phyloP scores from a whole-genome alignment of 2,329 filamentous ascomycete genomes.

The Cladorrhinum sp. region DNA sequence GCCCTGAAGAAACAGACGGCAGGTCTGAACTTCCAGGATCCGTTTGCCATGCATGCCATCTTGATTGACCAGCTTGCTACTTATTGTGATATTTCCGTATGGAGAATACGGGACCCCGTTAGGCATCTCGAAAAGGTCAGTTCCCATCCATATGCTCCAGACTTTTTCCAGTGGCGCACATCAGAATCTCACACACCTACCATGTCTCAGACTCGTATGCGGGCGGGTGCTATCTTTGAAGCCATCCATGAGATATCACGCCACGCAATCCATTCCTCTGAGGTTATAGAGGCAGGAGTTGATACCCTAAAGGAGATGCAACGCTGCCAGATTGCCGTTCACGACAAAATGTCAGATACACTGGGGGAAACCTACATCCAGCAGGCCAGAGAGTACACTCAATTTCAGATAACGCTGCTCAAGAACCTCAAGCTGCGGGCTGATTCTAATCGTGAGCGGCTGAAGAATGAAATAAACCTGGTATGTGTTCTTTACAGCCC shows the following conservation, averaged over 20 bases:
- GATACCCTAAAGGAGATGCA: constrained; percentile 19
- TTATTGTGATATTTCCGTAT: constrained; percentile 21
- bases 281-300: constrained; percentile 17
- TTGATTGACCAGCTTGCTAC: constrained; percentile 20
- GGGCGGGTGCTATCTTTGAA: constrained; percentile 15
- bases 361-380: constrained; percentile 16
- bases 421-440: constrained; percentile 19
- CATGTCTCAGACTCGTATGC: constrained; percentile 11
- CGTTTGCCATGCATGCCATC: constrained; percentile 19
- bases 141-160: not conserved
- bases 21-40: constrained; percentile 16
- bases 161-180: not conserved
- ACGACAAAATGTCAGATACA: not conserved
- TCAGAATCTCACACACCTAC: not conserved
- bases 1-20: not conserved
- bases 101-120: constrained; percentile 23
- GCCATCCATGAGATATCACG: constrained; percentile 21
- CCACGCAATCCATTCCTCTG: constrained; percentile 21
- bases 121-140: constrained; percentile 21
- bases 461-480: constrained; percentile 21
- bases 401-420: constrained; percentile 21
- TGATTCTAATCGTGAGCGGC: constrained; percentile 19
- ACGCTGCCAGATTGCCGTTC: constrained; percentile 7
- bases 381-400: constrained; percentile 19
- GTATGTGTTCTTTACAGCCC: constrained; percentile 10